Evolutionary conservation across 331 rosid genomes (phyloP), one percentile per base, ranked within the genome.

Genomic region (Quercus lobata): DNA sequence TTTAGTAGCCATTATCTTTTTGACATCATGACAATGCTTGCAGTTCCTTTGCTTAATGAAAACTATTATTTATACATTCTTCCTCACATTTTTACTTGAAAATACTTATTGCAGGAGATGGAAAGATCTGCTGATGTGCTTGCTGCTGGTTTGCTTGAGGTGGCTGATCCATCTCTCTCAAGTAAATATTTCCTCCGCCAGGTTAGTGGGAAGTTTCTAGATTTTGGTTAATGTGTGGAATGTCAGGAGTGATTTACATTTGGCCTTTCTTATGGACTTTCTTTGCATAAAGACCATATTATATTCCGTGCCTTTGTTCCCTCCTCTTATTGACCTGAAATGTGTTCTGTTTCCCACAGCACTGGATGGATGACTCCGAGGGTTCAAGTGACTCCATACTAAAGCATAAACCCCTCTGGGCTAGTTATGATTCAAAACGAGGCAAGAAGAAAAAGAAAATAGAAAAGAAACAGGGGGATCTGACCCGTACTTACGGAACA

Each of bases 81-180:
- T 58, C 37, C 37, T 30, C 52, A 57, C 53, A 2, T 68, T 80
- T 81, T 35, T 75, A 29, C 32, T 61, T 82, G 74, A 71, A 74
- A 80, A 68, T 78, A 57, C 80, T 70, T 69, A 79, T 79, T 80
- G 73, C 87, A 95, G 99, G 99, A 93, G 84, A 95, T 93, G 99
- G 97, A 95, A 87, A 97, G 87, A 69, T 91, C 99, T 73, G 92
- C 96, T 29, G 99, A 95, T 78, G 91, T 95, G 75, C 98, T 95
- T 79, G 96, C 99, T 85, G 96, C 97, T 73, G 99, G 99, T 77
- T 92, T 95, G 88, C 99, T 95, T 90, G 99, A 95, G 86, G 83
- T 93, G 88, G 92, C 99, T 76, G 96, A 95, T 79, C 98, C 98
- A 80, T 89, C 97, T 78, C 92, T 95, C 87, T 95, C 99, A 57